Percentiles rank a stretch among this genome's conserved stretches.
These are phyloP conservation scores for Populus tremula DNA, from an alignment of 345 rosid genomes.

Conservation along the genomic window DNA sequence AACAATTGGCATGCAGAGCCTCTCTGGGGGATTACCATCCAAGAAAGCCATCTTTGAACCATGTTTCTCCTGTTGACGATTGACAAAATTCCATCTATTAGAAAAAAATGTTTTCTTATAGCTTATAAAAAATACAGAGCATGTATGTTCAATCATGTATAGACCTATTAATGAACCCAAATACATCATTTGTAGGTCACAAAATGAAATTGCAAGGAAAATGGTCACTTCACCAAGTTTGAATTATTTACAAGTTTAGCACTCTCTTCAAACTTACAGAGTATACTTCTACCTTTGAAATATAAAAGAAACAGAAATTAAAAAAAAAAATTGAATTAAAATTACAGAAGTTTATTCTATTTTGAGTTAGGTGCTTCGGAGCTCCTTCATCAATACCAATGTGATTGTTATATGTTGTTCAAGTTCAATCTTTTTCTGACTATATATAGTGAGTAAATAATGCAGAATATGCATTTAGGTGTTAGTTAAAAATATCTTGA, in stretches of 20 bases:
- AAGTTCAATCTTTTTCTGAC: not conserved
- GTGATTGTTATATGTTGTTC: not conserved
- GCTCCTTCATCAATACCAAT: too few relatives aligned
- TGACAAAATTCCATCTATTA: not conserved
- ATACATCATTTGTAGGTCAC: not conserved
- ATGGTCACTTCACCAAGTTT: too few relatives aligned
- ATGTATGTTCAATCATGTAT: not conserved
- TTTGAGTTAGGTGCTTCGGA: not conserved
- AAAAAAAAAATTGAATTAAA: too few relatives aligned
- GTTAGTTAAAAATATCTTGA: too few relatives aligned
- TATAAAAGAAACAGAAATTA: too few relatives aligned
- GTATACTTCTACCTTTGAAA: too few relatives aligned
- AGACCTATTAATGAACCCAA: not conserved
- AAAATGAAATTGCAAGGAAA: not conserved
- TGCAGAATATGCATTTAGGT: too few relatives aligned
- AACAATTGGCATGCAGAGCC: constrained; percentile 84
- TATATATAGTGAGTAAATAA: too few relatives aligned
- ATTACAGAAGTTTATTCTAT: too few relatives aligned
- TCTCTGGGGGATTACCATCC: constrained; percentile 95
- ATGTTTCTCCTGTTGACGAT: constrained; percentile 71
- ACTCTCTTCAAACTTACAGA: too few relatives aligned
- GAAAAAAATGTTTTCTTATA: not conserved
- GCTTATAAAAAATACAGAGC: not conserved
- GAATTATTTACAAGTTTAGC: too few relatives aligned
- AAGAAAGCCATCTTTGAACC: constrained; percentile 98